phyloP scores from a whole-genome alignment of 2,329 filamentous ascomycete species.

The Scedosporium aurantiacum region DNA sequence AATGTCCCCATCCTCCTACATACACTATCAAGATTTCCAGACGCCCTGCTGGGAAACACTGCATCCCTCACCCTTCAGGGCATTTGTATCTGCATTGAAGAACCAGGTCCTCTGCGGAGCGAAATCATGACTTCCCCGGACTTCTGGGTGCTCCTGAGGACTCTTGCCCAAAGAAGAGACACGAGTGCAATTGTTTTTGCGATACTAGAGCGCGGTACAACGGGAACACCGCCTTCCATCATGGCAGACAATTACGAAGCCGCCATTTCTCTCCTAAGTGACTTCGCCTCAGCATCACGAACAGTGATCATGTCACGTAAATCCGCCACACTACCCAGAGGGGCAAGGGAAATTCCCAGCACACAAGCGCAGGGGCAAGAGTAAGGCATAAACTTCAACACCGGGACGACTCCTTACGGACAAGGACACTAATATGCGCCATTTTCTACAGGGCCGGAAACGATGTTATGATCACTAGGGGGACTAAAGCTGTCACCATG shows the following conservation, averaged over 20 bases:
- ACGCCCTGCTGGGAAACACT: slow-evolving; percentile 64
- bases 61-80: slow-evolving; percentile 69
- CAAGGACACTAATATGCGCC: neutral
- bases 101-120: slow-evolving; percentile 66
- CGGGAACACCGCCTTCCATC: slow-evolving; percentile 66
- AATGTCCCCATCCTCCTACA: slow-evolving; percentile 87
- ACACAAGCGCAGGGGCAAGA: neutral
- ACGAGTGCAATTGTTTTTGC: slow-evolving; percentile 72
- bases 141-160: slow-evolving; percentile 85
- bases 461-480: slow-evolving; percentile 51
- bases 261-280: slow-evolving; percentile 71
- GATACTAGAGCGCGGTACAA: slow-evolving; percentile 69
- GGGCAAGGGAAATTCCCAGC: neutral
- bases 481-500: slow-evolving; percentile 68
- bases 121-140: slow-evolving; percentile 95
- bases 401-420: neutral
- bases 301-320: neutral
- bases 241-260: slow-evolving; percentile 94
- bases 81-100: slow-evolving; percentile 66
- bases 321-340: neutral
- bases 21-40: slow-evolving; percentile 76
- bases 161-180: slow-evolving; percentile 57
- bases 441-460: neutral
- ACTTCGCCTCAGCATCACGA: slow-evolving; percentile 62
- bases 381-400: neutral